Percentiles rank a stretch among this genome's conserved stretches.
Conservation (phyloP, 1,139 yeast species). For the Pichia kudriavzevii region DNA sequence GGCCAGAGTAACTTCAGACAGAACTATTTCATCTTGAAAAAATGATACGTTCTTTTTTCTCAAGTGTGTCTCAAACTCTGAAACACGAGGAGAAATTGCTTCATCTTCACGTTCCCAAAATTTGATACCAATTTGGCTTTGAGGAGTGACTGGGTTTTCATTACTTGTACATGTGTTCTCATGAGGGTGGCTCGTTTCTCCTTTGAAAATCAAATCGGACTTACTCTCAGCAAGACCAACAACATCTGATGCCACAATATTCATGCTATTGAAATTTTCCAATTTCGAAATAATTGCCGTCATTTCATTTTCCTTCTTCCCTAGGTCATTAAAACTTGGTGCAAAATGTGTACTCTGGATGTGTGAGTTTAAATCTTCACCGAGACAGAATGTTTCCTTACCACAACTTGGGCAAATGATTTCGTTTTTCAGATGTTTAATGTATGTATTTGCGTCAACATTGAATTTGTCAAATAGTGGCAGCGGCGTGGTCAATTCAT, state of each 20-base stretch:
- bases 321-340: too few relatives aligned
- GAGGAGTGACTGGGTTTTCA: conserved; percentile 17
- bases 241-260: not conserved
- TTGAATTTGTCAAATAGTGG: not conserved
- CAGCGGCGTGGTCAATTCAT: conserved; percentile 4
- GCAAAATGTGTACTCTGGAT: not conserved
- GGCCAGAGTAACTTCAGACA: conserved; percentile 13
- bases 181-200: not conserved
- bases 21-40: conserved; percentile 1
- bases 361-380: not conserved
- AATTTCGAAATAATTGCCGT: not conserved
- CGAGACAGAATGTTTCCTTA: conserved; percentile 2
- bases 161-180: not conserved
- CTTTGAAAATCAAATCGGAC: not conserved
- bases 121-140: conserved; percentile 15
- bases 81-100: not conserved
- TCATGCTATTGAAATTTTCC: not conserved
- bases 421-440: conserved; percentile 6
- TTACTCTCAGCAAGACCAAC: not conserved
- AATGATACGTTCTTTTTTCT: not conserved
- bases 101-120: conserved; percentile 14
- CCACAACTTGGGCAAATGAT: conserved; percentile 15
- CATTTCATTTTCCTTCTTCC: not conserved
- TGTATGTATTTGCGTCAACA: not conserved
- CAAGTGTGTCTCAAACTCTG: not conserved